A percentile compares a stretch with the other conserved stretches of the same genome.
Evolutionary conservation across 768 basidiomycete species (phyloP).

Genomic region (Roridomyces roridus): DNA sequence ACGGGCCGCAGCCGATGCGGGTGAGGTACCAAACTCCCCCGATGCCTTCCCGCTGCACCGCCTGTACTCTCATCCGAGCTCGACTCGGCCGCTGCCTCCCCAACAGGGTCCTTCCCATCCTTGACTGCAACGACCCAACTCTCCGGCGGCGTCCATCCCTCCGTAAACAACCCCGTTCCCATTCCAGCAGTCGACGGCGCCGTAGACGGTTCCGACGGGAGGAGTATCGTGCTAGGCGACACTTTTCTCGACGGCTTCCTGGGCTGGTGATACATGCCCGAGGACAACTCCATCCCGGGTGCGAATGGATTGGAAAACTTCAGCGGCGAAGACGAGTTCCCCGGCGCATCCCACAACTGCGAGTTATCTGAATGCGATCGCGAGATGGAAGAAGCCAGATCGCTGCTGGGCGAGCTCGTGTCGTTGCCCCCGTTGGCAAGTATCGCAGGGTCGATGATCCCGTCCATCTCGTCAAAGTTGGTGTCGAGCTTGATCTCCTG

Average conservation of each 20-base stretch:
- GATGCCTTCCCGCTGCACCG: background rate
- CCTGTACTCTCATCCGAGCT: constrained; percentile 36
- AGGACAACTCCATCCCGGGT: constrained; percentile 26
- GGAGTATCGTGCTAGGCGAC: constrained; percentile 56
- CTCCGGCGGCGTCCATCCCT: constrained; percentile 71
- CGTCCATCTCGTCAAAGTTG: constrained; percentile 80
- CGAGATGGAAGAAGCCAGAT: constrained; percentile 44
- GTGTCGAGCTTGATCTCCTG: constrained; percentile 62
- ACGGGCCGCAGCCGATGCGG: no score
- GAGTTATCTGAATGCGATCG: constrained; percentile 37
- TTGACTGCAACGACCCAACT: constrained; percentile 74
- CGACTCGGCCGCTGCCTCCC: constrained; percentile 31
- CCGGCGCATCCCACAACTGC: constrained; percentile 17
- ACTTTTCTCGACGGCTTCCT: constrained; percentile 42
- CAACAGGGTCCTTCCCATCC: constrained; percentile 35
- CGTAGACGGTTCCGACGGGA: constrained; percentile 14
- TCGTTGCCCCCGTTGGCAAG: constrained; percentile 34
- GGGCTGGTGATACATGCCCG: background rate
- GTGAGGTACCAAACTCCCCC: background rate
- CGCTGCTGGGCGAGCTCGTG: constrained; percentile 49
- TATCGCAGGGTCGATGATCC: constrained; percentile 67
- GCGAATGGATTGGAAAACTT: constrained; percentile 51
- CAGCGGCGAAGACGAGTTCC: constrained; percentile 24
- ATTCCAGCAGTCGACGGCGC: constrained; percentile 11
- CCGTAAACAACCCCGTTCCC: constrained; percentile 10